phyloP scores from a whole-genome alignment of 768 basidiomycete genomes.

The Tricholomella constricta region DNA sequence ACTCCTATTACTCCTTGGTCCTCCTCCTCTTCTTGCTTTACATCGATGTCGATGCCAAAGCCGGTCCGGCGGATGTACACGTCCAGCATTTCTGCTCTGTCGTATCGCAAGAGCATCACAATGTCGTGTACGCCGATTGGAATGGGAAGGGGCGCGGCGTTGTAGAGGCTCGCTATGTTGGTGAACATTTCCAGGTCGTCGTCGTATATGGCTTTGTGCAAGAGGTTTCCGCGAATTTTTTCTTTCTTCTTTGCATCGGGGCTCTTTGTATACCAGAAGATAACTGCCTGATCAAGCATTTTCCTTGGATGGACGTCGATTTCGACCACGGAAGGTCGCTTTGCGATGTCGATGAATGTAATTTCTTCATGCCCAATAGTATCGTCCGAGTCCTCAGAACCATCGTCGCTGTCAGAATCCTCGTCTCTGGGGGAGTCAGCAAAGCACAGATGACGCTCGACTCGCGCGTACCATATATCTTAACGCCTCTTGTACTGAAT shows the following conservation, averaged over 20 bases:
- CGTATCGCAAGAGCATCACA: constrained; percentile 34
- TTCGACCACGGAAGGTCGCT: constrained; percentile 45
- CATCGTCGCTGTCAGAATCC: no score
- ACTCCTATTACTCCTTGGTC: no score
- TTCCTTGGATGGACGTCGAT: constrained; percentile 38
- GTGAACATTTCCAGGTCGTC: constrained; percentile 55
- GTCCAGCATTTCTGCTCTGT: constrained; percentile 54
- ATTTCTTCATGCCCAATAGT: constrained; percentile 40
- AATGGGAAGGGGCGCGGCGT: constrained; percentile 31
- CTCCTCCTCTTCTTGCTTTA: no score
- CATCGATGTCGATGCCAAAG: constrained; percentile 36
- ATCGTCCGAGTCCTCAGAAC: constrained; percentile 41
- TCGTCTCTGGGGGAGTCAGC: constrained; percentile 23
- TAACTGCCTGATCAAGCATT: no score
- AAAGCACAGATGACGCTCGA: background rate
- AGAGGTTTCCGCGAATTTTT: no score
- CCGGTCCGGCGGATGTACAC: constrained; percentile 59
- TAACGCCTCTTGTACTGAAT: constrained; percentile 34
- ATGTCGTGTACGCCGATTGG: constrained; percentile 25
- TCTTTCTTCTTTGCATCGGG: no score
- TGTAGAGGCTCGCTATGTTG: constrained; percentile 46
- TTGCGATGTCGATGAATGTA: constrained; percentile 57
- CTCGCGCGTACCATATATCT: constrained; percentile 30
- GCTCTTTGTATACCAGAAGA: no score
- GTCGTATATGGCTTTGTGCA: constrained; percentile 41